Evolutionary conservation across 208 protist species (phyloP), one percentile per base, ranked within the genome.

Genomic region (Leishmania tropica): DNA sequence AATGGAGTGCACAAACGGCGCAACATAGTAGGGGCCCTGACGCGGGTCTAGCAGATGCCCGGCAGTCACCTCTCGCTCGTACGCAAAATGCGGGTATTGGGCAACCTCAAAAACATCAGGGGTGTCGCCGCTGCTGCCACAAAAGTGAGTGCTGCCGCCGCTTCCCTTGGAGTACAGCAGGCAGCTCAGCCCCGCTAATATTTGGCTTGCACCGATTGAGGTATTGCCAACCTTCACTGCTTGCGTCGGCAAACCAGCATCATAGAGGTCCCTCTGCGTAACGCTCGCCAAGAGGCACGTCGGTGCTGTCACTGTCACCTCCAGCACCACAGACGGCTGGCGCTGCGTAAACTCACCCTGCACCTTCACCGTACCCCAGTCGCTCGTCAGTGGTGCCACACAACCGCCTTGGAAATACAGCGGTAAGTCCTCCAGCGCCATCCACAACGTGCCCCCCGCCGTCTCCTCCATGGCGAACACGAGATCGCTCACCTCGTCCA

Each of bases 331-430:
- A 28, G 83, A 90, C 4, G 93, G 90, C 31, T 56, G 51, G 19
- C 85, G 85, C 28, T 85, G 75, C 7, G 17, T 24, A 76, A 96
- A 95, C 47, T 6, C 17, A 15, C 89, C 80, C 51, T 79, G 79
- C 51, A 88, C 79, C n/a, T 91, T 84, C 76, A 92, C 79, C 47
- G 83, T 81, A 28, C 75, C 76, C 51, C 77, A 77, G 48, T 70
- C 78, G 1, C 3, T 11, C 45, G 85, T 53, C 65, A 83, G 75
- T 76, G 87, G 93, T 24, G 84, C 70, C n/a, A 91, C 73, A 60
- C 75, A 86, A 71, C 91, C 93, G 35, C 83, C 82, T 74, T 87
- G 82, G 65, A 96, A 96, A 83, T 89, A 95, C 76, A 89, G 76
- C 35, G 89, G 74, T 24, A 93, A 68, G 74, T 93, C 88, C 45